Evolutionary conservation across 1,139 yeast genomes (phyloP), one percentile per base, ranked within the genome.

Genomic region (Candida freyschussii): DNA sequence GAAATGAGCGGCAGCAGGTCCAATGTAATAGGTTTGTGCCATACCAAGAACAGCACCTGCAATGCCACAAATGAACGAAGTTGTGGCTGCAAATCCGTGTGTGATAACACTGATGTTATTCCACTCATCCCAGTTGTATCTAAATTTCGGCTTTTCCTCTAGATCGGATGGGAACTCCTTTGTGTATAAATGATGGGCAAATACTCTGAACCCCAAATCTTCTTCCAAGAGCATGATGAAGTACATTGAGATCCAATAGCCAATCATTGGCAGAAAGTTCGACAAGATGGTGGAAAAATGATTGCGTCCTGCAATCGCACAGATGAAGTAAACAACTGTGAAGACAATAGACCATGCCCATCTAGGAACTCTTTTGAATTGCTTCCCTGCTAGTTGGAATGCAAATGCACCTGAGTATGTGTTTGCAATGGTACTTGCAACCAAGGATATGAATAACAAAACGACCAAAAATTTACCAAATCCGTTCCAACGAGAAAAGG

Each of bases 181-280:
- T 9, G 67, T 65, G 56, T 64, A 81, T 29, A 78, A 55, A 40
- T 69, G 67, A 22, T 61, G 52, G 37, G 75, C 67, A 27, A 63
- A 55, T 25, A 63, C 67, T 54, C 95, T 72, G 60, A 86, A 86
- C 13, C 85, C 68, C 6, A 71, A 38, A 49, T 84, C 84, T 53
- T 87, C 96, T 49, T 84, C 89, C 5, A 84, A 41, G 27, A 85
- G 59, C 33, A 86, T 59, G 15, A 75, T 72, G 48, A 81, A 75
- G 57, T 86, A 87, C 63, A 87, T 84, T 34, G 91, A 76, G 34
- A 84, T 73, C 96, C 96, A 87, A 60, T 87, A 87, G 1, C 95
- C 95, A 41, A 87, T 75, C 96, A 87, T 86, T 8, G 96, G 96
- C 47, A 87, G 64, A 62, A 87, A 87, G 52, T 86, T 87, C 12